A percentile compares a stretch with the other conserved stretches of the same genome.
These are phyloP conservation scores for Quercus alba DNA, from an alignment of 306 rosid species.

Conservation along the genomic window DNA sequence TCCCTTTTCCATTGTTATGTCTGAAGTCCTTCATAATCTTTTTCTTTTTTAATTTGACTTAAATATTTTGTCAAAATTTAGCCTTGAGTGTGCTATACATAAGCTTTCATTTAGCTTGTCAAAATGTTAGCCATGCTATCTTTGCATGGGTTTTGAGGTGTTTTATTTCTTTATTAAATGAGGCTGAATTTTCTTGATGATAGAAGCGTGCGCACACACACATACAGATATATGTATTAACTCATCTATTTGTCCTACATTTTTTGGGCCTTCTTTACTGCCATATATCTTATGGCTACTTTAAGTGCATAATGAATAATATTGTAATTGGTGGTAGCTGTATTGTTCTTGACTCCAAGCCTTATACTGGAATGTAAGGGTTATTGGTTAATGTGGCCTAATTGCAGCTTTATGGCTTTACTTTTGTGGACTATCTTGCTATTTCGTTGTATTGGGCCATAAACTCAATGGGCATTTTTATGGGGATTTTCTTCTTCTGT, in stretches of 20 bases:
- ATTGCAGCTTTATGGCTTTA: background rate
- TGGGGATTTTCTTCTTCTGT: background rate
- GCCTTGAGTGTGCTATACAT: background rate
- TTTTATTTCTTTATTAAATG: background rate
- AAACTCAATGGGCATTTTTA: too few species aligned
- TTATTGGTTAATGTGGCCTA: background rate
- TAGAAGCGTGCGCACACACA: background rate
- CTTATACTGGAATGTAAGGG: background rate
- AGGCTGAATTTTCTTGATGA: background rate
- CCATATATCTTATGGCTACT: background rate
- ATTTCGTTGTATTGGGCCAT: background rate
- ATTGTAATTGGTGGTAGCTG: background rate
- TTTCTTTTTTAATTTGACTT: background rate
- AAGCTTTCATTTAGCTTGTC: background rate
- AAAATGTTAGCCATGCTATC: background rate
- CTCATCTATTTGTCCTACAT: background rate
- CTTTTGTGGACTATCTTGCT: background rate
- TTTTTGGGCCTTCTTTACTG: background rate
- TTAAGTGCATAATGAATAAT: background rate
- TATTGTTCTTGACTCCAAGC: background rate
- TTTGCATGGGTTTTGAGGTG: background rate
- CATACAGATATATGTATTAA: background rate
- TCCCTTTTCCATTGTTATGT: conserved; percentile 1
- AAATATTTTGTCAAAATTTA: background rate
- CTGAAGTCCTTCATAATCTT: too few species aligned